phyloP scores from a whole-genome alignment of 305 asterid genomes.

The Solanum hybrid region DNA sequence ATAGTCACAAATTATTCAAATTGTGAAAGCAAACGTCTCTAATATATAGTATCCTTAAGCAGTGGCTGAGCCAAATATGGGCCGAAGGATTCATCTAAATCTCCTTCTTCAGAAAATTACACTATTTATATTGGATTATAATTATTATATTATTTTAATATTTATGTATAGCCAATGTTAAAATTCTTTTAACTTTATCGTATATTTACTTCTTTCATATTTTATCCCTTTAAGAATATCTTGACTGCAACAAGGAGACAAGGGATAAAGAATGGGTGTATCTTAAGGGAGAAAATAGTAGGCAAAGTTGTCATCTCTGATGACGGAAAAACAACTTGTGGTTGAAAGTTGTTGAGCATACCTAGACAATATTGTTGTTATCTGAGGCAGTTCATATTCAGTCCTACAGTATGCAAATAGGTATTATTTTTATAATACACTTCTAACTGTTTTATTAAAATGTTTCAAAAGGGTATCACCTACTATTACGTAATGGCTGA shows the following conservation, averaged over 20 bases:
- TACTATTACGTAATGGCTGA: not conserved
- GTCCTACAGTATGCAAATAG: not conserved
- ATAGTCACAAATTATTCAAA: not conserved
- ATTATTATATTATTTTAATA: no score
- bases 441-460: not conserved
- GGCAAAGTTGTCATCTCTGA: not conserved
- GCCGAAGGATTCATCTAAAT: not conserved
- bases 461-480: not conserved
- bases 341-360: not conserved
- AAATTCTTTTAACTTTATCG: accelerated
- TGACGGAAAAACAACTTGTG: not conserved
- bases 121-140: not conserved
- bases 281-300: not conserved
- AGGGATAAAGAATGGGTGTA: not conserved
- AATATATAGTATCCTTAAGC: not conserved
- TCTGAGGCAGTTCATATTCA: not conserved
- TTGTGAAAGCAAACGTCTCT: not conserved
- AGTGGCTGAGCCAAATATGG: not conserved
- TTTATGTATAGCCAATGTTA: no score
- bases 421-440: not conserved
- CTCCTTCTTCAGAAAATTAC: not conserved
- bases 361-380: not conserved
- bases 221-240: accelerated
- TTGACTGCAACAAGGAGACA: not conserved
- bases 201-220: not conserved